Conservation (phyloP, 179 eudicot species). For the Dionaea muscipula region DNA sequence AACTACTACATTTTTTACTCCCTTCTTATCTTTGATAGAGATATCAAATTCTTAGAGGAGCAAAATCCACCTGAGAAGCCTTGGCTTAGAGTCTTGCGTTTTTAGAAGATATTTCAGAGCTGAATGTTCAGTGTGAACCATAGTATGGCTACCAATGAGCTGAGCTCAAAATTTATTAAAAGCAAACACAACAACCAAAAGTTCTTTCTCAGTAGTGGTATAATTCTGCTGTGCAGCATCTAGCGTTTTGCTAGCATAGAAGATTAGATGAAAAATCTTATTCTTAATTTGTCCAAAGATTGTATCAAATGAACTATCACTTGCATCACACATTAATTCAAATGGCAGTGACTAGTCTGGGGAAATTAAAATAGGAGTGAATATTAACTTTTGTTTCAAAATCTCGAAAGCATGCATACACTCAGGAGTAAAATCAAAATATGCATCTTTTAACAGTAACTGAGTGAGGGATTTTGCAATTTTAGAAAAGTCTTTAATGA, state of each 20-base stretch:
- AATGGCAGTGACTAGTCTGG: no score
- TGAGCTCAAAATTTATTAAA: no score
- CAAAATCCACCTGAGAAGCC: no score
- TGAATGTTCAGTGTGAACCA: no score
- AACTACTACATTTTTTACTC: no score
- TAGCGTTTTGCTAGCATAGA: not conserved
- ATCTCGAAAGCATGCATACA: not conserved
- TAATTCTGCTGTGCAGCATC: not conserved
- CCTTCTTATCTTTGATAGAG: no score
- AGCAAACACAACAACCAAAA: no score
- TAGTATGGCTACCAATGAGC: no score
- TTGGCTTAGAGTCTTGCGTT: no score
- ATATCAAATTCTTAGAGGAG: no score
- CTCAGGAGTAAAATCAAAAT: not conserved
- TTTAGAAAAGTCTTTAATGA: not conserved
- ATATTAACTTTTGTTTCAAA: not conserved
- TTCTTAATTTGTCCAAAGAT: not conserved
- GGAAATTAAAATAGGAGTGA: no score
- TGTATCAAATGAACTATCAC: not conserved
- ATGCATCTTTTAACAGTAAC: not conserved
- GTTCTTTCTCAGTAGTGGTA: not conserved
- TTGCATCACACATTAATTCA: constrained; percentile 2
- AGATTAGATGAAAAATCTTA: not conserved
- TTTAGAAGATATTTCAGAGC: no score
- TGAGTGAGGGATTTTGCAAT: not conserved